Evolutionary conservation across 495 filamentous ascomycete genomes (phyloP), one percentile per base, ranked within the genome.

Genomic region (Penicillium pancosmium): DNA sequence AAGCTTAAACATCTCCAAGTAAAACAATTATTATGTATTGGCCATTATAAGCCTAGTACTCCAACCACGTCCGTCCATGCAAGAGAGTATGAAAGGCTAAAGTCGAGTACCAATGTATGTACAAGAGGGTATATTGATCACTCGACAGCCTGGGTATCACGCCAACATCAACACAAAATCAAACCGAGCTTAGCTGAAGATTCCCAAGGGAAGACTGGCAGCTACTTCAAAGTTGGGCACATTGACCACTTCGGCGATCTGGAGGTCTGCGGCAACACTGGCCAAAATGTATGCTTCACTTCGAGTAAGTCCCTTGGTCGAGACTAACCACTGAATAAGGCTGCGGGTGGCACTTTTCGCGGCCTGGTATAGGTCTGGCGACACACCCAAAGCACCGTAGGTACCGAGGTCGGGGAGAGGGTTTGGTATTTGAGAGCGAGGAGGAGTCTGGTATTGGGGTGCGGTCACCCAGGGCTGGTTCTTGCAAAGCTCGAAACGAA

Each of bases 151-250:
- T 27, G 58, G 62, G 58, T 65, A 65, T 65, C 63, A 61, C 38
- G 33, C 55, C 54, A 57, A 54, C 25, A 43, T 52, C 38, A 38
- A 47, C 36, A 13, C 13, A 44, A 52, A 11, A n/a, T 16, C 34
- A 13, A 9, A 18, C 33, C 23, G 23, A 34, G 15, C 15, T 52
- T 54, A 61, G 25, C 36, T 63, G 63, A 82, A 82, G 48, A 79
- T 66, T 11, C 71, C 73, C 61, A 83, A 55, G 1, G 78, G 77
- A 34, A 83, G 50, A 38, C 67, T 75, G 73, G 78, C 78, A 2
- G 78, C 72, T 25, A 81, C 74, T 21, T 71, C 75, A 59, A 67
- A 82, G 52, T 82, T 73, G 23, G 80, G 80, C 65, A 83, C 77
- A 55, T 81, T 79, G 34, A 83, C 79, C 23, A 74, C 69, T 57